Conservation (phyloP, 2,329 filamentous ascomycete species). For the Penicillium crustosum region DNA sequence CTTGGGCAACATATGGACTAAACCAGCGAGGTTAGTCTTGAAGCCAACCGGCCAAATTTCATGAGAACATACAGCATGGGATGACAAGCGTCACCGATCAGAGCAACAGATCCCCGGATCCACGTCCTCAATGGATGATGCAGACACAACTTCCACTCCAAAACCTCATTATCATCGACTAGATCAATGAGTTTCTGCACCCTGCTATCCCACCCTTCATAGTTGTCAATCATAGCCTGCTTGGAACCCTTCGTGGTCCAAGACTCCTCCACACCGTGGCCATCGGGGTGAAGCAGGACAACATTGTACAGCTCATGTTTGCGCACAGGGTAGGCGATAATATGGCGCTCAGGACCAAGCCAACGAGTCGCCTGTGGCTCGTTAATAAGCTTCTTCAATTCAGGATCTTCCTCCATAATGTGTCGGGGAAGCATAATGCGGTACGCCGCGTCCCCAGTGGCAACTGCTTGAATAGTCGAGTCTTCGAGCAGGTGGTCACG, state of each 20-base stretch:
- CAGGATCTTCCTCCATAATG: constrained; percentile 65
- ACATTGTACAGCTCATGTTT: constrained; percentile 66
- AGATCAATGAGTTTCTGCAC: constrained; percentile 60
- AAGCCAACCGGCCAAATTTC: not conserved
- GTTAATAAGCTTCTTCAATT: constrained; percentile 66
- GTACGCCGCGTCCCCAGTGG: constrained; percentile 73
- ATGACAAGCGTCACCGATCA: constrained; percentile 49
- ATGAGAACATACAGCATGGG: constrained; percentile 43
- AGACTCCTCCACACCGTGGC: constrained; percentile 60
- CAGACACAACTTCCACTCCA: constrained; percentile 42
- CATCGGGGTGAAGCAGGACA: constrained; percentile 62
- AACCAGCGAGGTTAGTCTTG: constrained; percentile 3
- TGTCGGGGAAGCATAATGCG: constrained; percentile 72
- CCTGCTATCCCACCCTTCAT: constrained; percentile 60
- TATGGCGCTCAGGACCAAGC: constrained; percentile 73
- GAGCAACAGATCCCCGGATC: constrained; percentile 37
- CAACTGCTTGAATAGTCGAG: constrained; percentile 24
- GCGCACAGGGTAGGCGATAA: constrained; percentile 74
- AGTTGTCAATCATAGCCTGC: constrained; percentile 61
- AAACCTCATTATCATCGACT: constrained; percentile 55
- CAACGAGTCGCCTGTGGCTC: constrained; percentile 68
- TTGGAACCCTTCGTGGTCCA: constrained; percentile 66
- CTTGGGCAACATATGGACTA: constrained; percentile 43
- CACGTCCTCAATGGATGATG: constrained; percentile 37
- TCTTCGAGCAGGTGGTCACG: constrained; percentile 43